These are phyloP conservation scores for Rhipidocladum racemiflorum DNA, from an alignment of 176 grass and related monocot species.

Conservation along the genomic window DNA sequence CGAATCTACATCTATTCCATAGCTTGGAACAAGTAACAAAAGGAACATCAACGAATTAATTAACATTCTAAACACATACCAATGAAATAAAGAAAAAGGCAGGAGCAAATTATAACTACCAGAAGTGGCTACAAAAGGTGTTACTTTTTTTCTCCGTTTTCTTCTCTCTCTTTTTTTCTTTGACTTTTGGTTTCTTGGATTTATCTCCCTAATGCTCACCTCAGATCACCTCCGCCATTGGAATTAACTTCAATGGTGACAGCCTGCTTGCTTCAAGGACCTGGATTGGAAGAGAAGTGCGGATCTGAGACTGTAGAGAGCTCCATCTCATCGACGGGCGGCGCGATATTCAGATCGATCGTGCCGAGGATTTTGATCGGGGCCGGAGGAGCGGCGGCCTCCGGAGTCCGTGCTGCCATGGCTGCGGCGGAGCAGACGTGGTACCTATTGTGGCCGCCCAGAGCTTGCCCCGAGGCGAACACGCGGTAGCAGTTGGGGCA, in stretches of 20 bases:
- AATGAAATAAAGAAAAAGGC: slow-evolving; percentile 29
- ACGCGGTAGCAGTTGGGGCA: slow-evolving; percentile 64
- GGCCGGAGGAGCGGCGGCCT: not conserved
- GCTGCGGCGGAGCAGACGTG: slow-evolving; percentile 39
- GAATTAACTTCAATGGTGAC: not conserved
- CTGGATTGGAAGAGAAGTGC: slow-evolving; percentile 30
- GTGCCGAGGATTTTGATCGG: slow-evolving; percentile 30
- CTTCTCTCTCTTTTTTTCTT: not conserved
- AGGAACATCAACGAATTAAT: not conserved
- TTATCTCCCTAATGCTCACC: slow-evolving; percentile 30
- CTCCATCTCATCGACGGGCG: slow-evolving; percentile 53
- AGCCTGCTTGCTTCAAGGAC: slow-evolving; percentile 31
- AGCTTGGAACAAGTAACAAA: not conserved
- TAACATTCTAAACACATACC: slow-evolving; percentile 20
- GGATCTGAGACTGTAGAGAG: slow-evolving; percentile 56
- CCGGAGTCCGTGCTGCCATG: not conserved
- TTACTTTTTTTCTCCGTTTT: not conserved
- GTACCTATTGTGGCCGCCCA: slow-evolving; percentile 71
- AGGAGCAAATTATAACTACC: slow-evolving; percentile 4
- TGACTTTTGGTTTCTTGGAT: slow-evolving; percentile 28
- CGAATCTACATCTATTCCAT: not conserved
- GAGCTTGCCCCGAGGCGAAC: slow-evolving; percentile 73
- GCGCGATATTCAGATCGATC: slow-evolving; percentile 69
- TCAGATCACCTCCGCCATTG: slow-evolving; percentile 20
- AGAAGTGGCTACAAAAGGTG: slow-evolving; percentile 23